A percentile compares a stretch with the other conserved stretches of the same genome.
Evolutionary conservation across 2,329 filamentous ascomycete species (phyloP).

Genomic region (Coniochaeta hoffmannii): DNA sequence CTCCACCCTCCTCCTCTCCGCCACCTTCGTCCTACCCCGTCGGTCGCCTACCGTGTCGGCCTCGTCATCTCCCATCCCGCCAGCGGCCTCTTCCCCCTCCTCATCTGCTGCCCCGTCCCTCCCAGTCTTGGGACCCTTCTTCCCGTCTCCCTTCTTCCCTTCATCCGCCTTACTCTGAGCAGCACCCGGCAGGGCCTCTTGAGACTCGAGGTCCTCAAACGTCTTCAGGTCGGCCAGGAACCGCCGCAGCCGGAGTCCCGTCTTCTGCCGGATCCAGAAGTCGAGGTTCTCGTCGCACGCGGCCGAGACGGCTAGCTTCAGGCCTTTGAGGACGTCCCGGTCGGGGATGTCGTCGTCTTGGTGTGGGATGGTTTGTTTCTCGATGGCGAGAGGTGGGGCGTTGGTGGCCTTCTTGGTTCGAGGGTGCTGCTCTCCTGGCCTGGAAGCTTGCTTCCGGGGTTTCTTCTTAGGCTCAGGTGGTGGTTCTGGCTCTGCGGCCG

Average conservation of each 20-base stretch:
- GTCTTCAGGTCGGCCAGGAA: slow-evolving; percentile 47
- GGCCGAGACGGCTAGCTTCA: slow-evolving; percentile 48
- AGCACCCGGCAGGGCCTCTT: too few species aligned
- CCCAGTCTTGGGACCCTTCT: slow-evolving; percentile 5
- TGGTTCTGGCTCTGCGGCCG: too few species aligned
- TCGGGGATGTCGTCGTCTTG: slow-evolving; percentile 35
- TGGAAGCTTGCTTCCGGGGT: too few species aligned
- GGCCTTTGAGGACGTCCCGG: slow-evolving; percentile 44
- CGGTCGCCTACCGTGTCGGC: not conserved
- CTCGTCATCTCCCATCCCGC: not conserved
- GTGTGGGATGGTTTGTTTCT: slow-evolving; percentile 5
- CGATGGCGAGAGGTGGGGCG: not conserved
- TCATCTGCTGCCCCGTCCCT: slow-evolving; percentile 5
- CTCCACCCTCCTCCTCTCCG: not conserved
- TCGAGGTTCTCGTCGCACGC: slow-evolving; percentile 49
- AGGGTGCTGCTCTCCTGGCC: not conserved
- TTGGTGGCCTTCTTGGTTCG: not conserved
- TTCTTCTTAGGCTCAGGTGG: too few species aligned
- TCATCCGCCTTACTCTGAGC: too few species aligned
- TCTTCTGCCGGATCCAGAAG: slow-evolving; percentile 40
- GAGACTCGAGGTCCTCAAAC: slow-evolving; percentile 37
- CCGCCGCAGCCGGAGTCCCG: slow-evolving; percentile 43
- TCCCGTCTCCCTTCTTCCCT: not conserved
- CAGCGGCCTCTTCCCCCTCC: slow-evolving; percentile 1
- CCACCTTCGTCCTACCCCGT: not conserved